Evolutionary conservation across 805 yeast genomes (phyloP), one percentile per base, ranked within the genome.

Genomic region (Hanseniaspora lindneri): DNA sequence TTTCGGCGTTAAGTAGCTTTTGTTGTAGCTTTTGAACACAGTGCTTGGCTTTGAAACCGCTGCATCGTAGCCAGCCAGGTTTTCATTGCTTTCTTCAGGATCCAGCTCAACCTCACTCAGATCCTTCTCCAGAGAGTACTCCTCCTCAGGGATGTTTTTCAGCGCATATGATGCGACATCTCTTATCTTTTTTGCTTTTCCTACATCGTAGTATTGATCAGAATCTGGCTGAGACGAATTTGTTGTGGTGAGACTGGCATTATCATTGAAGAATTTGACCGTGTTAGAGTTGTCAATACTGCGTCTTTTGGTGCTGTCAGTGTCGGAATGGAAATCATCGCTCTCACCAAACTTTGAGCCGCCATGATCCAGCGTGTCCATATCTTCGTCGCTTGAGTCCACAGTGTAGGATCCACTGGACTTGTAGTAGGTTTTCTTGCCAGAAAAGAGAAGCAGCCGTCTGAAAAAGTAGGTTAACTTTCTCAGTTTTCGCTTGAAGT

Each of bases 401-500:
- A 16, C 10, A 7, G 24, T 17, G 19, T 46, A 37, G 4, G 32
- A 33, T 16, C 27, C 27, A n/a, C 24, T 17, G 14, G 25, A 30
- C 11, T 28, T 27, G 33, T 39, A 39, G 4, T 37, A 30, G 8
- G 35, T 14, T n/a, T 37, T 24, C 11, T 23, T 23, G 14, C 16
- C 16, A 5, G 24, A 14, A 19, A 41, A 23, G 19, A 39, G 24
- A 10, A 32, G 9, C 16, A 24, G 17, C 32, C 33, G 36, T 28
- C 30, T 47, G 13, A 48, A 35, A 29, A 39, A 41, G 13, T 42
- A 36, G 16, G 23, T 36, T 2, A 48, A 20, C 25, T 48, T 48
- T 30, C 47, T 36, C 2, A 3, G 17, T 33, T 33, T 41, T 24
- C 42, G 29, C 43, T 56, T 55, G 16, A 51, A 20, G 3, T 55